These are phyloP conservation scores for Brettanomyces bruxellensis DNA, from an alignment of 805 yeast species.

Conservation along the genomic window DNA sequence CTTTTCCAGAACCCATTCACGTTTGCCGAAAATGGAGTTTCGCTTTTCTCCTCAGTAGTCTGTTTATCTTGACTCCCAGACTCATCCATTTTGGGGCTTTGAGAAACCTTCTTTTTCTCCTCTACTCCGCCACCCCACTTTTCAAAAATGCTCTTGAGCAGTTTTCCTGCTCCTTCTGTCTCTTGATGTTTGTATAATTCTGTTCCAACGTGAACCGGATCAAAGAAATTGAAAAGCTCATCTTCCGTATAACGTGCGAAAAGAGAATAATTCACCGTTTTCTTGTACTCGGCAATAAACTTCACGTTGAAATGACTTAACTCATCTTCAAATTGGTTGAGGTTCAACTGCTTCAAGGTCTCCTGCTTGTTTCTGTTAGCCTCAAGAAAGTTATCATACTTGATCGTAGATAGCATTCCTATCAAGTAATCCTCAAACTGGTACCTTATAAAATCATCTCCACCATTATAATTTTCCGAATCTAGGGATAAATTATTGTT, in stretches of 20 bases:
- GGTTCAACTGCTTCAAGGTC: slow-evolving; percentile 11
- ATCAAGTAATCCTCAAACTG: slow-evolving; percentile 86
- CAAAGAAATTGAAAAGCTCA: slow-evolving; percentile 44
- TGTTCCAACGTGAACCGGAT: slow-evolving; percentile 23
- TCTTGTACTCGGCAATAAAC: slow-evolving; percentile 46
- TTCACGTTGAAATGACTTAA: slow-evolving; percentile 17
- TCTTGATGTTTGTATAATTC: slow-evolving; percentile 2
- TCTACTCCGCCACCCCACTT: slow-evolving; percentile 1
- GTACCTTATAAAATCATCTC: slow-evolving; percentile 82
- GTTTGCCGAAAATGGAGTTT: neutral
- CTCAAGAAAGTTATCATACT: slow-evolving; percentile 51
- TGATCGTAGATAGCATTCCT: slow-evolving; percentile 63
- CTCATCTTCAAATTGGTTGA: slow-evolving; percentile 14
- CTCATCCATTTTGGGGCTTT: neutral
- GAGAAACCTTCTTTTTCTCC: neutral
- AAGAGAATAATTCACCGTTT: slow-evolving; percentile 43
- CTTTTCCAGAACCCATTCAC: neutral
- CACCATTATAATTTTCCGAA: slow-evolving; percentile 40
- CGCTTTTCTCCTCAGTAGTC: neutral
- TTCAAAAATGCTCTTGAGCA: neutral
- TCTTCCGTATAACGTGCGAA: slow-evolving; percentile 56
- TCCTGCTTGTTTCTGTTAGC: slow-evolving; percentile 20
- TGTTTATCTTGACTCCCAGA: neutral
- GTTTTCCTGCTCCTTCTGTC: neutral
- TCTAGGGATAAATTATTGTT: slow-evolving; percentile 31